Base-by-base conservation (phyloP, 2,329 filamentous ascomycete species). In the Ceratocystis cubensis region DNA sequence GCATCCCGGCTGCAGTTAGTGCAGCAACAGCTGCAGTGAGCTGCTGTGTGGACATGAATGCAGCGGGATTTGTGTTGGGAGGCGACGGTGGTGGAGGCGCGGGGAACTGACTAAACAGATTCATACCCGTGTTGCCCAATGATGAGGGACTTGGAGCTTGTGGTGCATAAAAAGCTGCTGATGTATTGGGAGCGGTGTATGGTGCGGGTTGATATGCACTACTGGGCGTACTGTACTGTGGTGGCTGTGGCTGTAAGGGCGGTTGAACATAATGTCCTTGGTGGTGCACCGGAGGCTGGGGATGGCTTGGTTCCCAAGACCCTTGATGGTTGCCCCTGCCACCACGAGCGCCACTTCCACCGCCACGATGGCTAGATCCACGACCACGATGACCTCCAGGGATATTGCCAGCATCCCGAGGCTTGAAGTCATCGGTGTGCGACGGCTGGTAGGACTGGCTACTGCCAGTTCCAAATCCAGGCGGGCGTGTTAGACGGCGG, bases 401-500 rank as follows among this genome's bases (percentile, higher is more conserved):
- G 8, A 7, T 2, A 13, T 63, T 22, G 5, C 61, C 20, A n/a
- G 45, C 1, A 22, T 63, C 61, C 8, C 61, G 61, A 3, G 45
- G 41, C 45, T 63, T 63, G 22, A 45, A 17, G 10, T 63, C 44
- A 28, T 63, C 61, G n/a, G 20, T 8, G 10, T 63, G 61, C 25
- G 53, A 17, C 6, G 61, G 20, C 37, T 48, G 74, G 79, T 33
- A 33, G 71, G 73, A 80, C 75, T 70, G 73, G 0, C 77, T 78
- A 67, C 77, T 77, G 0, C 76, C 79, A 68, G 77, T 77, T 5
- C 80, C 82, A 68, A 87, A 84, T 62, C 86, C 86, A 20, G 82
- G 79, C 1, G 89, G 89, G 20, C 89, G 80, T 22, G 86, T 75
- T 20, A 93, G 79, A 4, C 88, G 87, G 69, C 84, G 87, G 73